A percentile compares a stretch with the other conserved stretches of the same genome.
These are phyloP conservation scores for Pseudonitzschia delicatissima DNA, from an alignment of 108 stramenopile genomes.

Conservation along the genomic window DNA sequence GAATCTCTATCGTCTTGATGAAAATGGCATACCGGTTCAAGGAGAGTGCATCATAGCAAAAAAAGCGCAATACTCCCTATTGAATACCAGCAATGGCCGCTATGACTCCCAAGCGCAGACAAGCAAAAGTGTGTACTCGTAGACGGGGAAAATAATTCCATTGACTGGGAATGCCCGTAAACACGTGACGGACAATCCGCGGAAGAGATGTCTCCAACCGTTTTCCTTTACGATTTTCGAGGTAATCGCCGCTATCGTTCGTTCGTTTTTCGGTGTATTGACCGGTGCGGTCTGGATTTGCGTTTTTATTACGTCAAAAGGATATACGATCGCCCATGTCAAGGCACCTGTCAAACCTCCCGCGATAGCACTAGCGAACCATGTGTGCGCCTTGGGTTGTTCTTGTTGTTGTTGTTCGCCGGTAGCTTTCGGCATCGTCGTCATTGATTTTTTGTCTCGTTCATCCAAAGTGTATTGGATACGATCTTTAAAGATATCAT, in stretches of 20 bases:
- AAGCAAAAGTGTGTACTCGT: constrained; percentile 62
- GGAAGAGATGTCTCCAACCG: constrained; percentile 71
- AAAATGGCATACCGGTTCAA: no score
- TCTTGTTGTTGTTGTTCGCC: background rate
- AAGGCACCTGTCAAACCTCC: constrained; percentile 85
- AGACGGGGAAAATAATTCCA: constrained; percentile 89
- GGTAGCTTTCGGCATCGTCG: background rate
- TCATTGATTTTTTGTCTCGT: background rate
- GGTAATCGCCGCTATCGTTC: constrained; percentile 23
- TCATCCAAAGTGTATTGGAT: constrained; percentile 37
- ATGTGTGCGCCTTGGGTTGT: constrained; percentile 45
- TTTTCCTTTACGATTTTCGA: constrained; percentile 50
- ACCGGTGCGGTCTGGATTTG: constrained; percentile 74
- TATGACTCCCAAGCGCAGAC: constrained; percentile 2
- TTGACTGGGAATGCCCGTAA: constrained; percentile 93
- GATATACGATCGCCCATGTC: constrained; percentile 89
- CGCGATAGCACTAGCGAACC: constrained; percentile 76
- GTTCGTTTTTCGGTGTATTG: constrained; percentile 33
- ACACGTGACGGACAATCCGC: constrained; percentile 84
- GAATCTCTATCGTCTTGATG: no score
- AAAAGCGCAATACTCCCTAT: no score
- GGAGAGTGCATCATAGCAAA: no score
- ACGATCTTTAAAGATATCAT: constrained; percentile 70
- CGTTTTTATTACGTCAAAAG: constrained; percentile 90
- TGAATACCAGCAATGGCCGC: no score